A percentile compares a stretch with the other conserved stretches of the same genome.
Conservation (phyloP, 495 filamentous ascomycete genomes). For the Halenospora varia region DNA sequence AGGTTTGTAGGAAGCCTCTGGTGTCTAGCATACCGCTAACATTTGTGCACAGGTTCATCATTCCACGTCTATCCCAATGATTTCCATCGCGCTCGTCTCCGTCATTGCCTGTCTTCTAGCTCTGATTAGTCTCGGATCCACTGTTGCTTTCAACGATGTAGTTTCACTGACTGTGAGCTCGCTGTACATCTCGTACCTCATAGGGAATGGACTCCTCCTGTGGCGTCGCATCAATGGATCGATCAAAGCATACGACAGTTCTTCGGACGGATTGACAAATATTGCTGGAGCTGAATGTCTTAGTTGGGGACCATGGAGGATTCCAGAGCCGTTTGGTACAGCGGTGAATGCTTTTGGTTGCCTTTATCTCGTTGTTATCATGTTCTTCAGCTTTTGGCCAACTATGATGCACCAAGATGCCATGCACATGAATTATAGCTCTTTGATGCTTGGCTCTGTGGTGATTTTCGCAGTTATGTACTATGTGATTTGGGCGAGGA, state of each 20-base stretch:
- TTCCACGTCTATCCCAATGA: slow-evolving; percentile 47
- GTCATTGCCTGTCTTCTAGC: slow-evolving; percentile 52
- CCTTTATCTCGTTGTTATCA: slow-evolving; percentile 13
- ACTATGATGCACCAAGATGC: slow-evolving; percentile 30
- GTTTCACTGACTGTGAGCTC: slow-evolving; percentile 41
- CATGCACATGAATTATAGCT: slow-evolving; percentile 39
- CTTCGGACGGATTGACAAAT: slow-evolving; percentile 31
- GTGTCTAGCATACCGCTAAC: slow-evolving; percentile 26
- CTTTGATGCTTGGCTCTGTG: slow-evolving; percentile 38
- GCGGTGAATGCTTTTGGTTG: slow-evolving; percentile 21
- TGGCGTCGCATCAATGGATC: slow-evolving; percentile 27
- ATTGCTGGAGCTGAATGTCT: slow-evolving; percentile 29
- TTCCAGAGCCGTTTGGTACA: slow-evolving; percentile 21
- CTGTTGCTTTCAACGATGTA: slow-evolving; percentile 53
- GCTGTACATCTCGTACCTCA: slow-evolving; percentile 43
- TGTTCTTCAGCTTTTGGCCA: slow-evolving; percentile 47
- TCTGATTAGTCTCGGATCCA: slow-evolving; percentile 57
- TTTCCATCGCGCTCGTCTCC: slow-evolving; percentile 43
- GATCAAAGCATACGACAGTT: slow-evolving; percentile 23
- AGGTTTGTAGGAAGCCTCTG: slow-evolving; percentile 11
- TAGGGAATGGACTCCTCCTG: slow-evolving; percentile 31
- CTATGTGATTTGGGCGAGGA: slow-evolving; percentile 37
- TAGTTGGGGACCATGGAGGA: slow-evolving; percentile 17
- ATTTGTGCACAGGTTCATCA: slow-evolving; percentile 33
- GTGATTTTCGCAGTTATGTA: slow-evolving; percentile 39